phyloP scores from a whole-genome alignment of 2,329 filamentous ascomycete genomes.

The Coniella lustricola region DNA sequence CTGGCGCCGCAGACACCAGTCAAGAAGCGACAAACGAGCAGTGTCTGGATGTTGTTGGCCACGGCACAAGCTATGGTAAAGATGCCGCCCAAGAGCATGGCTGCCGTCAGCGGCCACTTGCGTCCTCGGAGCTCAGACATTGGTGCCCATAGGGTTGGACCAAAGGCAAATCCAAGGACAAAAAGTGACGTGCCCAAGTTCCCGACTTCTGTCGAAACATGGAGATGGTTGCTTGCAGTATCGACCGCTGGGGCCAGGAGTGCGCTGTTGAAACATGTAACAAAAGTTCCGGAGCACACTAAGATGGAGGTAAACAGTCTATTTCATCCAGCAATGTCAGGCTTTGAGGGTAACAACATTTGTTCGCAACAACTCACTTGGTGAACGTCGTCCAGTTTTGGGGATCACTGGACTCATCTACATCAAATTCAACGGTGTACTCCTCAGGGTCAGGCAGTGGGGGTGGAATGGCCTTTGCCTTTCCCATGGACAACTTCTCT shows the following conservation, averaged over 20 bases:
- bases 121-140: conserved; percentile 30
- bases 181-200: conserved; percentile 30
- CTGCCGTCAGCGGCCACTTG: conserved; percentile 25
- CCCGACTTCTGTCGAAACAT: conserved; percentile 22
- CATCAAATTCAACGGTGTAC: conserved; percentile 52
- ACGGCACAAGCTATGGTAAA: conserved; percentile 31
- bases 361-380: too few relatives aligned
- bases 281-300: conserved; percentile 15
- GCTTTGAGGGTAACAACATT: not conserved
- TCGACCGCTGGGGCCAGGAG: conserved; percentile 14
- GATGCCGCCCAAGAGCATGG: conserved; percentile 23
- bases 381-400: conserved; percentile 34
- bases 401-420: conserved; percentile 41
- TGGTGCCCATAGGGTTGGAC: conserved; percentile 26
- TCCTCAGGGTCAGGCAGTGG: conserved; percentile 48
- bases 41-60: conserved; percentile 26
- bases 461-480: conserved; percentile 50
- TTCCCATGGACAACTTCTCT: conserved; percentile 29
- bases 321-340: too few relatives aligned
- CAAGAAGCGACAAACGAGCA: conserved; percentile 10
- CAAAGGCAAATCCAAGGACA: conserved; percentile 31
- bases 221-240: conserved; percentile 3
- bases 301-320: conserved; percentile 14
- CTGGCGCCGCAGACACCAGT: conserved; percentile 8
- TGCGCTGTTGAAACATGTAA: conserved; percentile 16